These are phyloP conservation scores for Eucalyptus pauciflora DNA, from an alignment of 345 rosid genomes.

Conservation along the genomic window DNA sequence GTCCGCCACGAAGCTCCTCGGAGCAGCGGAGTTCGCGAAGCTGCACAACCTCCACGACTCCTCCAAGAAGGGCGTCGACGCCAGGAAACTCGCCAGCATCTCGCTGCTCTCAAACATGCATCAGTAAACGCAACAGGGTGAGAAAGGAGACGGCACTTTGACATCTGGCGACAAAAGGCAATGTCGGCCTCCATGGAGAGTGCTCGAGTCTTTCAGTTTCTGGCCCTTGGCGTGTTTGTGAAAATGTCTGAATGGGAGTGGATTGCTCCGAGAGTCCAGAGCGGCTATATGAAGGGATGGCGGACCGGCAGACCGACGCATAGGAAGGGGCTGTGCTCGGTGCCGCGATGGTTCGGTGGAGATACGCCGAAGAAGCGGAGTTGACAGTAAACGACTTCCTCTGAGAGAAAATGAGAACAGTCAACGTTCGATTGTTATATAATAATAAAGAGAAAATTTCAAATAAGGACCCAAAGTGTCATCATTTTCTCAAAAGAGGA, in stretches of 20 bases:
- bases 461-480: too few relatives aligned
- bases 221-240: too few relatives aligned
- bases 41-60: constrained; percentile 53
- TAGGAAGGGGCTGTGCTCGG: too few relatives aligned
- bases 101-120: constrained; percentile 67
- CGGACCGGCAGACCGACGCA: too few relatives aligned
- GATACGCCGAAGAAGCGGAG: too few relatives aligned
- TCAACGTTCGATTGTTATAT: too few relatives aligned
- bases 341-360: too few relatives aligned
- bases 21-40: constrained; percentile 1
- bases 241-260: neutral
- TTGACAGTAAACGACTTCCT: too few relatives aligned
- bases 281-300: too few relatives aligned
- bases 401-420: too few relatives aligned
- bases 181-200: neutral
- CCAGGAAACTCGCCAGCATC: constrained; percentile 38
- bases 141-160: neutral
- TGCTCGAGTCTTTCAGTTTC: neutral
- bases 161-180: neutral
- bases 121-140: neutral
- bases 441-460: too few relatives aligned
- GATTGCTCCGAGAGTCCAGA: neutral
- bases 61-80: constrained; percentile 38
- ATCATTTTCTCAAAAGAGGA: too few relatives aligned
- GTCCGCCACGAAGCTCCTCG: neutral